Base-by-base conservation (phyloP, 306 rosid species). In the Fragaria ananassa region DNA sequence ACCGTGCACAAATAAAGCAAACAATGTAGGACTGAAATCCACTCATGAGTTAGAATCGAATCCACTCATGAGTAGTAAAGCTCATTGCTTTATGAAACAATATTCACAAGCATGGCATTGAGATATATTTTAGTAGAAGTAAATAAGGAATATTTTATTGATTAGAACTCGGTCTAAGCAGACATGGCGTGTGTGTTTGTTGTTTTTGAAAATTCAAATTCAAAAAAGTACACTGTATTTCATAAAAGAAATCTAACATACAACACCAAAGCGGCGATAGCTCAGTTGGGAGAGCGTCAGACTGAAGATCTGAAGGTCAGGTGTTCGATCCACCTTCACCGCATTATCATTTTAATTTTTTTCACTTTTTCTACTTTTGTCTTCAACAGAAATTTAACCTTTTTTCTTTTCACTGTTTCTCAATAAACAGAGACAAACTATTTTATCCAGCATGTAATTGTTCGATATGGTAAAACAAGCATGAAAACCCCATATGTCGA, bases 271-370 rank as follows among this genome's bases (percentile, higher is more conserved):
- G 74, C 61, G 74, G 74, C 45, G 74, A 47, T 70, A 49, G 74
- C 74, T 70, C 74, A 70, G 61, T 70, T 47, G 74, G 74, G 74
- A 70, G 74, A 72, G 65, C 76, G 76, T 72, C 76, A 72, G 76
- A 72, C 65, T 72, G 76, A 72, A 72, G 76, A 53, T 72, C 39
- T 60, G 66, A 60, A 60, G 66, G 66, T 60, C 76, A 34, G 49
- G 64, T 72, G 76, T 72, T 71, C 76, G 65, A 72, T 72, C 76
- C 76, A 72, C 65, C 64, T 53, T 50, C 76, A 72, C 76, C 76
- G 76, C 76, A 72, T 34, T 4, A 18, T 19, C 1, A 0, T 2
- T 50, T 50, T 70, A 0, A 21, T 25, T 46, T 46, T 46, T 15
- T 31, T 31, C 35, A 31, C 35, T 21, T 37, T 37, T 4, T 37